Percentiles rank a stretch among this genome's conserved stretches.
Evolutionary conservation across 352 stramenopile species (phyloP).

Genomic region (Pythium pyrilobum): DNA sequence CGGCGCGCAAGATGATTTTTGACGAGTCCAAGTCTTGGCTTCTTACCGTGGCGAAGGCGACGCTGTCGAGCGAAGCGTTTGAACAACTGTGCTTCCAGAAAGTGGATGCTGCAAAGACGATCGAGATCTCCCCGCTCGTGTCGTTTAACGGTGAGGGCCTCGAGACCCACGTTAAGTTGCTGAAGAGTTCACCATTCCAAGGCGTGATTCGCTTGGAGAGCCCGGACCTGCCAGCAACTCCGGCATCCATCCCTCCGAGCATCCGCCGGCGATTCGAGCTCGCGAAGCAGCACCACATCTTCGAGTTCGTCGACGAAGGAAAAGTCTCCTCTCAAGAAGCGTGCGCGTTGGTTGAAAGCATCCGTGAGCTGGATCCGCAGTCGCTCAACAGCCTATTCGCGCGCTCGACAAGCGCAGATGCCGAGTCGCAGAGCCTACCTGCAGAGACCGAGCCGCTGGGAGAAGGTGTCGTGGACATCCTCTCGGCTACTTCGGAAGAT

Average conservation of each 20-base stretch:
- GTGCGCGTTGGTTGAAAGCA: constrained; percentile 28
- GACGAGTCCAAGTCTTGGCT: constrained; percentile 69
- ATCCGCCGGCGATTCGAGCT: constrained; percentile 29
- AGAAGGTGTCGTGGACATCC: constrained; percentile 36
- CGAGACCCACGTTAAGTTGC: constrained; percentile 20
- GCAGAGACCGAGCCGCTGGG: constrained; percentile 34
- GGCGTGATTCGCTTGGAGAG: constrained; percentile 37
- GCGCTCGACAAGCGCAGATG: constrained; percentile 31
- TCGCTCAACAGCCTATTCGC: constrained; percentile 32
- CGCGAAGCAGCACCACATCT: constrained; percentile 38
- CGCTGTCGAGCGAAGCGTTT: constrained; percentile 20
- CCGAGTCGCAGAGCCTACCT: constrained; percentile 1
- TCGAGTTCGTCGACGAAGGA: constrained; percentile 39
- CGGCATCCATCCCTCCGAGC: constrained; percentile 27
- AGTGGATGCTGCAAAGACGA: constrained; percentile 22
- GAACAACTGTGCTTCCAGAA: constrained; percentile 30
- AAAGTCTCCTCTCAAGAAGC: constrained; percentile 28
- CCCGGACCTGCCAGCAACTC: constrained; percentile 12
- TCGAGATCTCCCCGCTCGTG: constrained; percentile 85
- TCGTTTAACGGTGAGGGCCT: constrained; percentile 87
- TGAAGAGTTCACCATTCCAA: constrained; percentile 24
- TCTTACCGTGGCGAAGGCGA: constrained; percentile 29
- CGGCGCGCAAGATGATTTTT: constrained; percentile 67
- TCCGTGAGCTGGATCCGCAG: constrained; percentile 25
- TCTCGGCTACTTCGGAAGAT: constrained; percentile 23